Evolutionary conservation across 768 basidiomycete species (phyloP), one percentile per base, ranked within the genome.

Genomic region (Suillus spraguei): DNA sequence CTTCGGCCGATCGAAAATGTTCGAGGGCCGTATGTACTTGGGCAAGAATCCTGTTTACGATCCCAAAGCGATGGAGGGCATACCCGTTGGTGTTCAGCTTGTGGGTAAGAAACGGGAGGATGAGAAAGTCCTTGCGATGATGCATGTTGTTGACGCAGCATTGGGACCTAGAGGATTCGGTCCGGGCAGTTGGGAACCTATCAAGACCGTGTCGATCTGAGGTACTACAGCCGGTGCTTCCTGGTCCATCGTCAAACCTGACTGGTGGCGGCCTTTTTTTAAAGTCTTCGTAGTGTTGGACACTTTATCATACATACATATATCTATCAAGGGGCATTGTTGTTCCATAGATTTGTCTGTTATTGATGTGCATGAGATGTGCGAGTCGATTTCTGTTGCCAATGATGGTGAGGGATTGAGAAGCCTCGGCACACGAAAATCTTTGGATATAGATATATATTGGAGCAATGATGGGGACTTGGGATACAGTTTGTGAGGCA

Each of bases 31-130:
- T 16, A 72, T 94, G 33, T 97, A 90, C 75, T 70, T 74, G 1
- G 81, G 79, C 20, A 76, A 80, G 52, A 77, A 74, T 2, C 79
- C 85, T 3, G 72, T 83, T n/a, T 96, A 97, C 66, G 81, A 95
- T 66, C 84, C 89, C 2, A 78, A 82, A 20, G 81, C 77, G 65
- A 89, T 89, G 83, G 77, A 84, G 28, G 94, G 94, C 0, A 83
- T 96, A 76, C 95, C 95, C 0, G 83, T 97, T 2, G 88, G 87
- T 11, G 82, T 97, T 58, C 95, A 97, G 74, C 71, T 97, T 36
- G 87, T 90, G 1, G 93, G 91, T 1, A 85, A 77, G 74, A 83
- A 80, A 68, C 93, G 90, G 89, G 90, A 92, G 65, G 93, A 95
- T 49, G 93, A 95, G 78, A 92, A 91, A 72, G 85, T 93, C 6